Conservation (phyloP, 2,329 filamentous ascomycete species). For the Gaeumannomyces tritici region DNA sequence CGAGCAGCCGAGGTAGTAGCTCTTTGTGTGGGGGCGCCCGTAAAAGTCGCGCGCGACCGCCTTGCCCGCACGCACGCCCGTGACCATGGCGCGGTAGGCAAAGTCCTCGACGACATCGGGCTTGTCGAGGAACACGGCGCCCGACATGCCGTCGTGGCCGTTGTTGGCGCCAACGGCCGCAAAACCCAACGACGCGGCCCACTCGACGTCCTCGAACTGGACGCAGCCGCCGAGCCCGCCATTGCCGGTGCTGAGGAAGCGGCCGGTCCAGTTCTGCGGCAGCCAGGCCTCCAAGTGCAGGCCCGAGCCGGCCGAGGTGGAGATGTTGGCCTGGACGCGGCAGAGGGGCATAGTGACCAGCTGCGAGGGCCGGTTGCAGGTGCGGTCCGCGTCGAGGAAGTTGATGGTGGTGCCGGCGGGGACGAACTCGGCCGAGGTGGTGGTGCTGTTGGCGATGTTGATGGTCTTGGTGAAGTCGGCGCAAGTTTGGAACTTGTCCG, state of each 20-base stretch:
- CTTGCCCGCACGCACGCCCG: slow-evolving; percentile 37
- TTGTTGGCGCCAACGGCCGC: slow-evolving; percentile 39
- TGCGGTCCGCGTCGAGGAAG: slow-evolving; percentile 7
- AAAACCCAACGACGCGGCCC: slow-evolving; percentile 31
- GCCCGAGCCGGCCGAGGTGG: slow-evolving; percentile 25
- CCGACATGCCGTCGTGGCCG: slow-evolving; percentile 35
- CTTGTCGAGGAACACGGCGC: slow-evolving; percentile 21
- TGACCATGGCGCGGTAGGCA: slow-evolving; percentile 24
- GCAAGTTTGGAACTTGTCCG: neutral
- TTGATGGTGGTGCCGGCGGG: neutral
- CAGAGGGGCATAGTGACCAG: slow-evolving; percentile 12
- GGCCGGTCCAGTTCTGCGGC: slow-evolving; percentile 31
- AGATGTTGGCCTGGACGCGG: slow-evolving; percentile 15
- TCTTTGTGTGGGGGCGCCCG: slow-evolving; percentile 22
- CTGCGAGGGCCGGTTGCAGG: slow-evolving; percentile 6
- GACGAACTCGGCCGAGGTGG: neutral
- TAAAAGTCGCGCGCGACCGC: slow-evolving; percentile 38
- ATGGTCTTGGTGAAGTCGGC: neutral
- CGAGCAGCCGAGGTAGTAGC: slow-evolving; percentile 50
- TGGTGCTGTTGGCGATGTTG: neutral
- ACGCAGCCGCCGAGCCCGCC: slow-evolving; percentile 39
- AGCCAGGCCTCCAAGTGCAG: slow-evolving; percentile 39
- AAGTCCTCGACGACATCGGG: slow-evolving; percentile 26
- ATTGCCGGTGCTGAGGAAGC: slow-evolving; percentile 37
- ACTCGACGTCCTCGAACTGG: slow-evolving; percentile 35